Evolutionary conservation across 2,329 filamentous ascomycete genomes (phyloP), one percentile per base, ranked within the genome.

Genomic region (Xylaria sp.): DNA sequence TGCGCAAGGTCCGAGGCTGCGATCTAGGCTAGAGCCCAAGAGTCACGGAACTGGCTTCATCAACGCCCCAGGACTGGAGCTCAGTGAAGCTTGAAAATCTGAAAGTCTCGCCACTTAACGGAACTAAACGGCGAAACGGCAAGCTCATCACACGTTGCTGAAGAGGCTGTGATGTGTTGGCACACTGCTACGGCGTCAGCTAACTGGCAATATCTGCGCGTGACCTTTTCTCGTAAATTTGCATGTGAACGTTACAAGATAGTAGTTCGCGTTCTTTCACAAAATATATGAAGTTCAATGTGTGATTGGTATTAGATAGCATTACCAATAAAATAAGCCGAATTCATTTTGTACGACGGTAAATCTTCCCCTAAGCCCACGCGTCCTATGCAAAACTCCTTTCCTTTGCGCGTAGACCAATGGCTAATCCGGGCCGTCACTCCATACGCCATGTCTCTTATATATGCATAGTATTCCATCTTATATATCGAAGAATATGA

Each of bases 351-450:
- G 17, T 51, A 45, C 23, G 25, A 50, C 28, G 19, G n/a, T 59
- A 31, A 45, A 9, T n/a, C n/a, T n/a, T 40, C 31, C 28, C 35
- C n/a, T 11, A 46, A 47, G 42, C 14, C 51, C 11, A 45, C 11
- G n/a, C n/a, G 31, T 42, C 45, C 56, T 28, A 57, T 60, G 61
- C 57, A 52, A 60, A 57, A 23, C 51, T 8, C 5, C 28, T 4
- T 31, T 4, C 28, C 28, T 4, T 31, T 4, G 19, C 49, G 12
- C 53, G 57, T 51, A 64, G 47, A 40, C 42, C 38, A 21, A 35
- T 25, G 37, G 28, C 42, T 17, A 28, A 7, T 46, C 38, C 46
- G 5, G 38, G 17, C 21, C 51, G 42, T 55, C 6, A 51, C 51
- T 14, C 45, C 52, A 12, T 42, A 56, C 40, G 15, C 46, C n/a